These are phyloP conservation scores for Penicillium canariense DNA, from an alignment of 495 filamentous ascomycete species.

Conservation along the genomic window DNA sequence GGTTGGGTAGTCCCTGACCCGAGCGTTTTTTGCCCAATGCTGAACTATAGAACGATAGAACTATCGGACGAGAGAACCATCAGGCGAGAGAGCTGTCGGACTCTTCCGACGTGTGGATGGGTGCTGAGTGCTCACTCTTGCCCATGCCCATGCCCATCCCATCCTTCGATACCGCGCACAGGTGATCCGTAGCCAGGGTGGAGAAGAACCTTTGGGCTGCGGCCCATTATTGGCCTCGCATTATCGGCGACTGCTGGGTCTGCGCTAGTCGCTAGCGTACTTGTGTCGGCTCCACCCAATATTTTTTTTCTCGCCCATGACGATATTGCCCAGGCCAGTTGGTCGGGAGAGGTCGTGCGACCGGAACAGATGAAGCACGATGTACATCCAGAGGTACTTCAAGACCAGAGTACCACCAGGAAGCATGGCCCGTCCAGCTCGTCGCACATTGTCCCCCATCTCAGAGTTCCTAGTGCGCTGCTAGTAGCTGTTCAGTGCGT, in stretches of 20 bases:
- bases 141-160: neutral
- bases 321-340: neutral
- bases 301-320: conserved; percentile 2
- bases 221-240: conserved; percentile 7
- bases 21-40: no score
- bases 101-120: neutral
- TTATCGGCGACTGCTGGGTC: conserved; percentile 8
- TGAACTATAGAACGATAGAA: no score
- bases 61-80: no score
- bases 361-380: neutral
- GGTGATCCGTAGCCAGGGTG: conserved; percentile 17
- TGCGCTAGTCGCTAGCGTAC: conserved; percentile 2
- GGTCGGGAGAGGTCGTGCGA: neutral
- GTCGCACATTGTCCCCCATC: neutral
- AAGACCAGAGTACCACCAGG: neutral
- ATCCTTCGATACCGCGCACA: conserved; percentile 2
- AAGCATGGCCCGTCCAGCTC: neutral
- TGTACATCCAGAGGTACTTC: neutral
- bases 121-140: neutral
- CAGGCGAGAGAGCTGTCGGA: no score
- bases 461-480: neutral
- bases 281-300: conserved; percentile 7
- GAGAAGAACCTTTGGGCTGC: neutral
- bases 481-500: neutral
- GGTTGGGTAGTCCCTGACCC: no score